phyloP scores from a whole-genome alignment of 2,329 filamentous ascomycete genomes.

The Fusarium cicatricum region DNA sequence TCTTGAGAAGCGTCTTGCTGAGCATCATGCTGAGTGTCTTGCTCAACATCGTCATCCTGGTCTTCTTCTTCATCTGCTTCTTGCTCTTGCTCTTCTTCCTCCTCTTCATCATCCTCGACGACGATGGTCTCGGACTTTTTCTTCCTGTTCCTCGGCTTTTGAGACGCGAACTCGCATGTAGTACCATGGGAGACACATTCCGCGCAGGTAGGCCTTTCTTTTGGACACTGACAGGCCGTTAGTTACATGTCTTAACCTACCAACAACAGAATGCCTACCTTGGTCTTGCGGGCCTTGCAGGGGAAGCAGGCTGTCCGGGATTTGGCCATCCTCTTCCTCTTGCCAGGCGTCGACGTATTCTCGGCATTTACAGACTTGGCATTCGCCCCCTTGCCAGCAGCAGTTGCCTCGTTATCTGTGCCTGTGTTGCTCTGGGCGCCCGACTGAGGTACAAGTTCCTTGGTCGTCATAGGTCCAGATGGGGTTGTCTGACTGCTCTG shows the following conservation, averaged over 20 bases:
- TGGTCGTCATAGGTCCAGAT: conserved; percentile 43
- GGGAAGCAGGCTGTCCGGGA: conserved; percentile 48
- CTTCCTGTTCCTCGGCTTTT: conserved; percentile 40
- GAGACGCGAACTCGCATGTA: conserved; percentile 52
- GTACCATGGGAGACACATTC: conserved; percentile 46
- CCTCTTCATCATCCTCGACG: conserved; percentile 21
- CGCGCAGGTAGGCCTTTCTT: conserved; percentile 50
- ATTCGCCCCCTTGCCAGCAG: conserved; percentile 6
- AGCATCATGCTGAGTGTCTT: conserved; percentile 23
- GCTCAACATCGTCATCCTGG: conserved; percentile 20
- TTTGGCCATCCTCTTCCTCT: conserved; percentile 38
- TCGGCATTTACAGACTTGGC: neutral
- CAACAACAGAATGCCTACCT: conserved; percentile 43
- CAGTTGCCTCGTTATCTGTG: conserved; percentile 14
- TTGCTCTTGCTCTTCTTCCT: conserved; percentile 26
- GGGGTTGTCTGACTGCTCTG: conserved; percentile 34
- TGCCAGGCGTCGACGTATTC: conserved; percentile 6
- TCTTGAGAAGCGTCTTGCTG: conserved; percentile 25
- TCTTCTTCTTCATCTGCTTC: conserved; percentile 17
- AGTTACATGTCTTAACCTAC: neutral
- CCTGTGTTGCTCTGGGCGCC: conserved; percentile 19
- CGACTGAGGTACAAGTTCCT: conserved; percentile 43
- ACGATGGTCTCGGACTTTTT: conserved; percentile 23
- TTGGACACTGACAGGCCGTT: conserved; percentile 48
- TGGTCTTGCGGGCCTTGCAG: conserved; percentile 50